These are phyloP conservation scores for Auricularia auricula-judae DNA, from an alignment of 768 basidiomycete species.

Conservation along the genomic window DNA sequence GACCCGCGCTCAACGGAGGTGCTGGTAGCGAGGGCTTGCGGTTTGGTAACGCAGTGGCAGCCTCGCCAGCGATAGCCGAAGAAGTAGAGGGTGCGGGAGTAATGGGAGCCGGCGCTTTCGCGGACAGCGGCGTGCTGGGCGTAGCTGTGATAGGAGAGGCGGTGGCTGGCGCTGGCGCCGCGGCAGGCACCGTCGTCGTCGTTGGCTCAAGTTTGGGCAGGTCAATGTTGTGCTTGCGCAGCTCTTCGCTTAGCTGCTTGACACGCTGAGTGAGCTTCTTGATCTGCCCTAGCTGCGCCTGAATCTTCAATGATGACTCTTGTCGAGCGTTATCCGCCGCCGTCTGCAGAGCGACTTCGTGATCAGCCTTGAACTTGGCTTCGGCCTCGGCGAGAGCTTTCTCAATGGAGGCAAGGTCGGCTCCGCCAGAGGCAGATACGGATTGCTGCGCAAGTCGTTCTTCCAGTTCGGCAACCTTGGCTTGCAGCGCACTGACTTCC, in stretches of 20 bases:
- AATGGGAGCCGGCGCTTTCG: too few species aligned
- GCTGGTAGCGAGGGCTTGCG: neutral
- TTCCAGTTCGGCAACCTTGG: slow-evolving; percentile 9
- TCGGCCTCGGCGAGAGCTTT: neutral
- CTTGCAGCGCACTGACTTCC: slow-evolving; percentile 30
- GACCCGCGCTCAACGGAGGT: neutral
- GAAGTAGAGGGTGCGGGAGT: neutral
- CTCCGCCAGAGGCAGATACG: neutral
- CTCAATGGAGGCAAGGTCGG: neutral
- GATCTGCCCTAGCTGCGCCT: neutral
- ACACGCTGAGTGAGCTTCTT: neutral
- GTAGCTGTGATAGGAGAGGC: neutral
- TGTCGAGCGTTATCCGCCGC: neutral
- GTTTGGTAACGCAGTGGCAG: neutral
- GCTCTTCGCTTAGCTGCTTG: neutral
- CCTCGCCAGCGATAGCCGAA: neutral
- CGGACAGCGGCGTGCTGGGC: too few species aligned
- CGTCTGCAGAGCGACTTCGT: neutral
- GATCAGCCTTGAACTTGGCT: neutral
- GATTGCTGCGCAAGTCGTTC: slow-evolving; percentile 22
- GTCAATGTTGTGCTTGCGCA: neutral
- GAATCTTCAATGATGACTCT: neutral
- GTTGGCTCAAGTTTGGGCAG: neutral
- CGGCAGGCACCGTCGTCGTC: neutral
- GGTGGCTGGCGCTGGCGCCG: neutral